These are phyloP conservation scores for Stellera chamaejasme DNA, from an alignment of 345 rosid species.

Conservation along the genomic window DNA sequence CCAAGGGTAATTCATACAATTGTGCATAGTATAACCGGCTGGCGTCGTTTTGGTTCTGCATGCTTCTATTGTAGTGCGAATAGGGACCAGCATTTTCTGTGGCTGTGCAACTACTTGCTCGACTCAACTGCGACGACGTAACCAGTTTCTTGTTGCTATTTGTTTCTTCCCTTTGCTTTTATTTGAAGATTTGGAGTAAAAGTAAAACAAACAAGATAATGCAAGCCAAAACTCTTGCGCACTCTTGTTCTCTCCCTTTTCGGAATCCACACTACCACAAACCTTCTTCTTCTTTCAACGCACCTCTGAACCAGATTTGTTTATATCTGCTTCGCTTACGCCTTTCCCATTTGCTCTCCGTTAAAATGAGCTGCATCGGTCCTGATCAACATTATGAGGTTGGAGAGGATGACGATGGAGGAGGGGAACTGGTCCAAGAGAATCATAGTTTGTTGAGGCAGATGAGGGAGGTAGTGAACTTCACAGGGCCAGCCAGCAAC, in stretches of 20 bases:
- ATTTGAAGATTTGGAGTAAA: too few relatives aligned
- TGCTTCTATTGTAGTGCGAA: too few relatives aligned
- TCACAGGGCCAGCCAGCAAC: slow-evolving; percentile 87
- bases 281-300: slow-evolving; percentile 12
- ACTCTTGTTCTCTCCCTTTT: slow-evolving; percentile 12
- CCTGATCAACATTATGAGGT: slow-evolving; percentile 18
- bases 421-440: slow-evolving; percentile 12
- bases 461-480: slow-evolving; percentile 64
- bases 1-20: too few relatives aligned
- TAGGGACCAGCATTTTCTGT: too few relatives aligned
- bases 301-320: slow-evolving; percentile 11
- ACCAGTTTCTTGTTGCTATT: too few relatives aligned
- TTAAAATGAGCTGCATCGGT: slow-evolving; percentile 15
- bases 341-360: slow-evolving; percentile 14
- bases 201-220: slow-evolving; percentile 10
- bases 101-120: too few relatives aligned
- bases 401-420: slow-evolving; percentile 3
- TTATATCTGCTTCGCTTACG: slow-evolving; percentile 3
- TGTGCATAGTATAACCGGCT: too few relatives aligned
- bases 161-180: too few relatives aligned
- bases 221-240: slow-evolving; percentile 30
- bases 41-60: too few relatives aligned
- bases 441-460: slow-evolving; percentile 64
- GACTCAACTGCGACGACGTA: too few relatives aligned
- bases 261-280: slow-evolving; percentile 20